Evolutionary conservation across 805 yeast genomes (phyloP), one percentile per base, ranked within the genome.

Genomic region (Candida easanensis): DNA sequence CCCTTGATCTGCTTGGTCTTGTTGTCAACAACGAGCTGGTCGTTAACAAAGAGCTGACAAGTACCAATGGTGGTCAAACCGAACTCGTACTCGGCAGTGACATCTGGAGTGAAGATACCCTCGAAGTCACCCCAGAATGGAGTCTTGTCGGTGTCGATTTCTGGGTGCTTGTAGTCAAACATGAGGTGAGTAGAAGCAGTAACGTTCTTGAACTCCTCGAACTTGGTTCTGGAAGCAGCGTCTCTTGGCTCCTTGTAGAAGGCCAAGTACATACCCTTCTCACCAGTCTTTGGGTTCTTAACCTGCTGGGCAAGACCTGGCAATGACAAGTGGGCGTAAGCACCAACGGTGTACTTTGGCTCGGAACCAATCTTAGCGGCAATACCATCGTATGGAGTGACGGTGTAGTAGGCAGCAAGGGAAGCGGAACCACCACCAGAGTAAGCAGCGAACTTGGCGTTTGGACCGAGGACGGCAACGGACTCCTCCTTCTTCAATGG

Each of bases 341-440:
- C 65, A 42, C 76, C 75, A 32, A 63, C 46, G 13, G 65, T 53
- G 45, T 64, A 64, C 10, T 52, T 51, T 22, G 66, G 47, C 3
- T 53, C 46, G 14, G 41, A 30, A 3, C 58, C 61, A 31, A 52
- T 14, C 48, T 61, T 62, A 26, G 58, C 48, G 14, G 60, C 34
- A 44, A 77, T 69, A 25, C 75, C 79, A 15, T 75, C 78, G 36
- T 58, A 73, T 4, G 80, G 80, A 16, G 78, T 65, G 8, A 73
- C 66, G 16, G 67, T 63, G 56, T 76, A 74, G 55, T 75, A 69
- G 4, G 78, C 69, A 18, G 57, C 57, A 54, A 76, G 60, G 9
- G 80, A 67, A 38, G 84, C 82, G 18, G 82, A 77, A 10, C 85
- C 85, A 49, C 85, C 85, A 48, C 85, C 84, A 25, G 77, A 70